Conservation (phyloP, 305 asterid genomes). For the Withania somnifera region DNA sequence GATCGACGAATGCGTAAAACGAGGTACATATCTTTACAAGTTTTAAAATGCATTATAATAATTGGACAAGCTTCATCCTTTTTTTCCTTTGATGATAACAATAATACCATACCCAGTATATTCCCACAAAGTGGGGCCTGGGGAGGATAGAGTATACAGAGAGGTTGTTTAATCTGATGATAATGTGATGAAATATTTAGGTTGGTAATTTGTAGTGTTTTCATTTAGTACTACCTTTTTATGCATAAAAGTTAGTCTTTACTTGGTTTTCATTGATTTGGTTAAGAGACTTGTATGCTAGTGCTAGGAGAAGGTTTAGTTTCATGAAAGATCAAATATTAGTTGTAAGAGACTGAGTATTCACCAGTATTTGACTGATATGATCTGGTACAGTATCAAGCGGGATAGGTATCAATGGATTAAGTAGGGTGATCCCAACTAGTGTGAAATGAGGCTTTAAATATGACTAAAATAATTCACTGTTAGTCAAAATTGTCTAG, state of each 20-base stretch:
- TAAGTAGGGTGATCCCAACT: neutral
- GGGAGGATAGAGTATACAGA: too few relatives aligned
- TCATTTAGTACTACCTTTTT: neutral
- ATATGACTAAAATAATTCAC: neutral
- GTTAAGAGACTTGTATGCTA: neutral
- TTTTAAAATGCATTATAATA: too few relatives aligned
- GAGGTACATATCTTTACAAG: too few relatives aligned
- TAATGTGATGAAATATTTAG: neutral
- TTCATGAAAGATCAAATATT: neutral
- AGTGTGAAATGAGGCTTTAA: neutral
- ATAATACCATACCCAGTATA: too few relatives aligned
- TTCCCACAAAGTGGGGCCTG: too few relatives aligned
- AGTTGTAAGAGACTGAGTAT: neutral
- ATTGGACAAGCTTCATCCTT: too few relatives aligned
- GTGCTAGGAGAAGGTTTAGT: neutral
- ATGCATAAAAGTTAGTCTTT: neutral
- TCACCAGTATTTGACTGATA: neutral
- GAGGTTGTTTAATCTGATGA: too few relatives aligned
- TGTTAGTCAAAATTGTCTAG: neutral
- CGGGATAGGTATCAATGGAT: neutral
- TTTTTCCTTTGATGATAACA: too few relatives aligned
- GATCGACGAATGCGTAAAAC: too few relatives aligned
- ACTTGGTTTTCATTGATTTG: neutral
- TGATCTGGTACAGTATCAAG: neutral
- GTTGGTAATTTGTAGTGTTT: neutral